Conservation (phyloP, 2,329 filamentous ascomycete genomes). For the Colletotrichum tanaceti region DNA sequence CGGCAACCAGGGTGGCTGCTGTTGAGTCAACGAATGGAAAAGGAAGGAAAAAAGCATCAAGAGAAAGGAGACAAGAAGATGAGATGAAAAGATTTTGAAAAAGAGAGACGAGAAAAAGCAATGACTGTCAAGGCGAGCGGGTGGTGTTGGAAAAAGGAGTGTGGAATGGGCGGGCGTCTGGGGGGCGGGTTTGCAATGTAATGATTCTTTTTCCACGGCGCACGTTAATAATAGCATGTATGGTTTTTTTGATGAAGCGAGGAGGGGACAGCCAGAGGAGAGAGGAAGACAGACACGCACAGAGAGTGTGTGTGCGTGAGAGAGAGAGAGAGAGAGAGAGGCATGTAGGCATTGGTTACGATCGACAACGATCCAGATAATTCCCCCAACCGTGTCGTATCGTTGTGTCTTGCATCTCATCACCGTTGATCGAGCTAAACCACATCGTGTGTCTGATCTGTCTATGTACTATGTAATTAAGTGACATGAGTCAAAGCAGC, state of each 20-base stretch:
- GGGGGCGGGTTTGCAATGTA: slow-evolving; percentile 25
- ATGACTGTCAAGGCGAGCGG: slow-evolving; percentile 14
- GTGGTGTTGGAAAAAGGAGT: slow-evolving; percentile 19
- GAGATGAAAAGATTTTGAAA: no score
- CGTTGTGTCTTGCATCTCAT: not conserved
- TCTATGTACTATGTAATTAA: no score
- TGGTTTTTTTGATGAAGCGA: slow-evolving; percentile 10
- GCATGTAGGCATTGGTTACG: slow-evolving; percentile 24
- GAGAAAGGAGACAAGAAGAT: no score
- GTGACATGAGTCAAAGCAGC: not conserved
- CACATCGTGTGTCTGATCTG: not conserved
- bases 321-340: not conserved
- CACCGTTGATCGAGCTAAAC: not conserved
- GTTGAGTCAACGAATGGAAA: slow-evolving; percentile 9
- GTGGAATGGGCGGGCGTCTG: slow-evolving; percentile 23
- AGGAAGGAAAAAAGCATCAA: no score
- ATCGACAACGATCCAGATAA: slow-evolving; percentile 17
- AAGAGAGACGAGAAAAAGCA: not conserved
- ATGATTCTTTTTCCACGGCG: slow-evolving; percentile 28
- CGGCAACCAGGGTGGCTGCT: slow-evolving; percentile 37
- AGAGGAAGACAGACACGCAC: no score
- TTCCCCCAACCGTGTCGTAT: not conserved
- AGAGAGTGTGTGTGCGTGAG: no score
- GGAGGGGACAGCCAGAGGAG: not conserved
- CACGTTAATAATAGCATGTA: slow-evolving; percentile 29